Conservation (phyloP, 805 yeast genomes). For the Pachysolen tannophilus region DNA sequence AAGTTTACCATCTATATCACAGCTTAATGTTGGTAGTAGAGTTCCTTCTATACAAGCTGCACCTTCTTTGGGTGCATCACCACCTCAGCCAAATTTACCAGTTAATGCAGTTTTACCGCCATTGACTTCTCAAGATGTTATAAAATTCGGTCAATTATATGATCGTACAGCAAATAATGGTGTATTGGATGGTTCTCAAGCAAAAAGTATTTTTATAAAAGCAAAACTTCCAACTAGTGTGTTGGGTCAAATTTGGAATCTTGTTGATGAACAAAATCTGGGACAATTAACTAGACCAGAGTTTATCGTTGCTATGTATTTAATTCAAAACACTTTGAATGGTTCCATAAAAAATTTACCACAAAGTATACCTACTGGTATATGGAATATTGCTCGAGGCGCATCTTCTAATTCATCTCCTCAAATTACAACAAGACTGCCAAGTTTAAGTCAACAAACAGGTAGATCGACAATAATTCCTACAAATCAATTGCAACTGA, state of each 20-base stretch:
- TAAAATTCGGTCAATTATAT: constrained; percentile 64
- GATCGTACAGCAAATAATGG: constrained; percentile 56
- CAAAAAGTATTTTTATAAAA: constrained; percentile 80
- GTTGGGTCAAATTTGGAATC: constrained; percentile 81
- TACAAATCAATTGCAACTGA: constrained; percentile 1
- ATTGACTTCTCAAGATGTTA: constrained; percentile 47
- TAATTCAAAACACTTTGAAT: constrained; percentile 74
- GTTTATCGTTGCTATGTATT: constrained; percentile 90
- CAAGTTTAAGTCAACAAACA: constrained; percentile 1
- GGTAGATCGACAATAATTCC: constrained; percentile 4
- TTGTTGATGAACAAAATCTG: constrained; percentile 68
- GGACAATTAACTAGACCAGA: constrained; percentile 71
- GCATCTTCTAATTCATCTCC: background rate
- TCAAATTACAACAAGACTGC: too few species aligned
- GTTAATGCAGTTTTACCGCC: too few species aligned
- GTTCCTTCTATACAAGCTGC: constrained; percentile 13
- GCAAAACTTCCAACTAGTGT: constrained; percentile 75
- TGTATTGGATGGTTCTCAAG: constrained; percentile 66
- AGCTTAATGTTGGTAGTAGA: constrained; percentile 1
- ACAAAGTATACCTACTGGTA: constrained; percentile 21
- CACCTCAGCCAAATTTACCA: constrained; percentile 16
- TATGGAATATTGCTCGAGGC: constrained; percentile 23
- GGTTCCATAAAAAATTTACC: constrained; percentile 42
- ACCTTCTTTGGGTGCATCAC: too few species aligned
- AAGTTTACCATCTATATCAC: constrained; percentile 11